Percentiles rank a stretch among this genome's conserved stretches.
These are phyloP conservation scores for Suillus paluster DNA, from an alignment of 768 basidiomycete species.

Conservation along the genomic window DNA sequence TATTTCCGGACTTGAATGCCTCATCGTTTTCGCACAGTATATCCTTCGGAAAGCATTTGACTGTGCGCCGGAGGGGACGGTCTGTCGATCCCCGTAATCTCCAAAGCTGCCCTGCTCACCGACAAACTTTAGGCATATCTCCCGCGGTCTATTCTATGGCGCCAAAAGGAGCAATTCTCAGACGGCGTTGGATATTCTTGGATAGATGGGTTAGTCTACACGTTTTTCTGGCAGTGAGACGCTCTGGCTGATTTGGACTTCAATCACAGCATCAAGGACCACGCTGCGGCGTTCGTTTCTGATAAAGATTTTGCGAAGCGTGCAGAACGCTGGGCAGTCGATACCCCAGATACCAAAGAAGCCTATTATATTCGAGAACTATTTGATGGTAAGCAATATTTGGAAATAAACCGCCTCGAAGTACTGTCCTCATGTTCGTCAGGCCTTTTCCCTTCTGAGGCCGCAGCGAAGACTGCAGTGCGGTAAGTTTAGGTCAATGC, in stretches of 20 bases:
- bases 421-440: slow-evolving; percentile 2
- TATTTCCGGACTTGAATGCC: background rate
- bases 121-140: slow-evolving; percentile 73
- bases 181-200: slow-evolving; percentile 99
- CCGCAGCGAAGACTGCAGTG: slow-evolving; percentile 91
- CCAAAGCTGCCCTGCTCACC: background rate
- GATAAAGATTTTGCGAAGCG: slow-evolving; percentile 82
- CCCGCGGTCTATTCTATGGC: slow-evolving; percentile 93
- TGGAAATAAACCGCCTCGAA: slow-evolving; percentile 11
- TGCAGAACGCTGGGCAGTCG: slow-evolving; percentile 73
- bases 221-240: background rate
- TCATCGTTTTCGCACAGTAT: slow-evolving; percentile 58
- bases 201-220: slow-evolving; percentile 83
- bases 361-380: slow-evolving; percentile 92
- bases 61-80: slow-evolving; percentile 77
- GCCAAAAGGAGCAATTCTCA: slow-evolving; percentile 99
- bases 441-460: slow-evolving; percentile 83
- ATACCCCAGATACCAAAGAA: slow-evolving; percentile 95
- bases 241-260: slow-evolving; percentile 5
- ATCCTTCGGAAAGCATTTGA: slow-evolving; percentile 97
- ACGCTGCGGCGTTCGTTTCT: slow-evolving; percentile 74
- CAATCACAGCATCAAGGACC: slow-evolving; percentile 78
- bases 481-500: slow-evolving; percentile 53
- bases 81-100: slow-evolving; percentile 26
- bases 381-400: slow-evolving; percentile 67